Conservation (phyloP, 169 alveolate species). For the Plasmodium blacklocki region DNA sequence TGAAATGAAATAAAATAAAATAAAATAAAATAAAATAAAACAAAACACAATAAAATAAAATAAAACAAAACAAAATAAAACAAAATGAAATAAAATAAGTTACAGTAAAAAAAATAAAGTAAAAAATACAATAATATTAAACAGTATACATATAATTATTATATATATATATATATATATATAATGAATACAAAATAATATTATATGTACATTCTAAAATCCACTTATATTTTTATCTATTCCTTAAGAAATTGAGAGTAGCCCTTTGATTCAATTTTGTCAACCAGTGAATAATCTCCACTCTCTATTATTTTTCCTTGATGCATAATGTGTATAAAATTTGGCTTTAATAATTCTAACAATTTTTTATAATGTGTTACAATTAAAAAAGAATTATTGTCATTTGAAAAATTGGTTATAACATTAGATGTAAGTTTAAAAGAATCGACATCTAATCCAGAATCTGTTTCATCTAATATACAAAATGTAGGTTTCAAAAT, state of each 20-base stretch:
- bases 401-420: slow-evolving; percentile 71
- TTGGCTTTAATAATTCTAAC: slow-evolving; percentile 79
- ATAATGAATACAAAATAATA: too few relatives aligned
- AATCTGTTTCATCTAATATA: slow-evolving; percentile 83
- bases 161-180: too few relatives aligned
- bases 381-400: slow-evolving; percentile 78
- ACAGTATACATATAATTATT: too few relatives aligned
- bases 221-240: background rate
- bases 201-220: background rate
- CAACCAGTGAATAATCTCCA: slow-evolving; percentile 78
- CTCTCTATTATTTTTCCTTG: slow-evolving; percentile 77
- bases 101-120: too few relatives aligned
- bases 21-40: too few relatives aligned
- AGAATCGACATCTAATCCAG: slow-evolving; percentile 85
- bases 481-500: slow-evolving; percentile 78
- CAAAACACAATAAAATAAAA: too few relatives aligned
- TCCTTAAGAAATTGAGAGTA: slow-evolving; percentile 68
- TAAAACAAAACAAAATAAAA: too few relatives aligned
- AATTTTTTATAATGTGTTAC: slow-evolving; percentile 84
- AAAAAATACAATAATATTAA: too few relatives aligned
- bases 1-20: too few relatives aligned
- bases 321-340: slow-evolving; percentile 80
- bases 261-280: slow-evolving; percentile 77
- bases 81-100: too few relatives aligned
- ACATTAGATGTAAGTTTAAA: slow-evolving; percentile 77